A percentile compares a stretch with the other conserved stretches of the same genome.
These are phyloP conservation scores for Aspergillus campestris DNA, from an alignment of 495 filamentous ascomycete genomes.

Conservation along the genomic window DNA sequence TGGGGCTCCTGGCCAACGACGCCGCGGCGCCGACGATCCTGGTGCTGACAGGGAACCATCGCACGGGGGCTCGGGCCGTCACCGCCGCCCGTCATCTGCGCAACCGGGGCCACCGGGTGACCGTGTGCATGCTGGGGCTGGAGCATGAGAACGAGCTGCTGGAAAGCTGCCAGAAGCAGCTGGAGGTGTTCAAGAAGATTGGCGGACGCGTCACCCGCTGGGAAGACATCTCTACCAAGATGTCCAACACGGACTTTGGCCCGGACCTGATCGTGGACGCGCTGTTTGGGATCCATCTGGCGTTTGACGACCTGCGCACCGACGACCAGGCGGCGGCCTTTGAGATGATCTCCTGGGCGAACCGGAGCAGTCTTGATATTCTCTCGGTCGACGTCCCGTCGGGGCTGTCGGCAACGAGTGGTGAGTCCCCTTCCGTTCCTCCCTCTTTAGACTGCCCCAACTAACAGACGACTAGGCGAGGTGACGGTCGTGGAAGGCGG, in stretches of 20 bases:
- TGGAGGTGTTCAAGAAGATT: slow-evolving; percentile 67
- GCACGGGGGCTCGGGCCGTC: slow-evolving; percentile 72
- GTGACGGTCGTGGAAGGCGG: slow-evolving; percentile 54
- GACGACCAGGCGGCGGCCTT: slow-evolving; percentile 77
- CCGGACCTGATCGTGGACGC: slow-evolving; percentile 85
- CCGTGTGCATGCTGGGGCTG: slow-evolving; percentile 74
- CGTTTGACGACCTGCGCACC: slow-evolving; percentile 73
- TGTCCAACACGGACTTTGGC: slow-evolving; percentile 50
- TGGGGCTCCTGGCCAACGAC: slow-evolving; percentile 45
- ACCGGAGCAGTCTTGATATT: slow-evolving; percentile 66
- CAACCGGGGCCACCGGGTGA: slow-evolving; percentile 67
- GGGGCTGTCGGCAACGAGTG: slow-evolving; percentile 71
- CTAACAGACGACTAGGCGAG: slow-evolving; percentile 30
- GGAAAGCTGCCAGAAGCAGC: slow-evolving; percentile 63
- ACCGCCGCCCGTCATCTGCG: slow-evolving; percentile 80
- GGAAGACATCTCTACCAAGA: slow-evolving; percentile 40
- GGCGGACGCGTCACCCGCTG: slow-evolving; percentile 60
- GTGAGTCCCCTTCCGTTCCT: slow-evolving; percentile 35
- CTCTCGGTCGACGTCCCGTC: slow-evolving; percentile 82
- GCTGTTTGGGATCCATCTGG: slow-evolving; percentile 71
- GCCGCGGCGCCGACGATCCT: slow-evolving; percentile 57
- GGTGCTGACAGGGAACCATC: slow-evolving; percentile 81
- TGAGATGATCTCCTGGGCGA: slow-evolving; percentile 80
- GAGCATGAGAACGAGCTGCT: slow-evolving; percentile 67
- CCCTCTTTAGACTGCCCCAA: slow-evolving; percentile 14